Evolutionary conservation across 2,329 filamentous ascomycete genomes (phyloP).

Genomic region (Stachybotrys elegans): DNA sequence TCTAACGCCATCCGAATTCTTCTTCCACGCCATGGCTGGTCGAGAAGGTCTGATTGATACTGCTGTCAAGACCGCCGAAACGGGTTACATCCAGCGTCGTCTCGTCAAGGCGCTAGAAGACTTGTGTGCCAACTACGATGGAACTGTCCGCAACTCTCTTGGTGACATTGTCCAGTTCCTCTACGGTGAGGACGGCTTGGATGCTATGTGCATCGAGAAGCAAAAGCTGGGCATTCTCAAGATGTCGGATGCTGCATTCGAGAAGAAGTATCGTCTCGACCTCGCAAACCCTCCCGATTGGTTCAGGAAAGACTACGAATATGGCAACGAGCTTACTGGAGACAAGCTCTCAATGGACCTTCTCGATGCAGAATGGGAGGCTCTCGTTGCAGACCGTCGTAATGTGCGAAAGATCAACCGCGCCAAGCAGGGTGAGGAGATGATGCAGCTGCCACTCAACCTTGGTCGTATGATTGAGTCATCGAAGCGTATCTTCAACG

Average conservation of each 20-base stretch:
- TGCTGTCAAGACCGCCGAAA: conserved; percentile 98
- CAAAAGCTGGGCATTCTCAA: conserved; percentile 85
- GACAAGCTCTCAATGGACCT: conserved; percentile 83
- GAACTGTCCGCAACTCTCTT: conserved; percentile 92
- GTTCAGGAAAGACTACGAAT: conserved; percentile 58
- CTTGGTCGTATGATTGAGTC: conserved; percentile 86
- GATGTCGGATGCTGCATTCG: conserved; percentile 72
- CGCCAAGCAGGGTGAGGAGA: conserved; percentile 70
- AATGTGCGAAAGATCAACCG: conserved; percentile 66
- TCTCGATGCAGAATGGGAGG: conserved; percentile 84
- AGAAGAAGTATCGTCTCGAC: conserved; percentile 78
- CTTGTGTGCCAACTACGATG: conserved; percentile 95
- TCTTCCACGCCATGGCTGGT: conserved; percentile 99
- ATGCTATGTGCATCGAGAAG: conserved; percentile 89
- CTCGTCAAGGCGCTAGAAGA: conserved; percentile 97
- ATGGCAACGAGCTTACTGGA: conserved; percentile 79
- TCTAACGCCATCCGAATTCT: conserved; percentile 92
- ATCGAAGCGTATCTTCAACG: conserved; percentile 84
- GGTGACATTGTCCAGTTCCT: conserved; percentile 96
- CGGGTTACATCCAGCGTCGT: conserved; percentile 97
- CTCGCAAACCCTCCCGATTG: conserved; percentile 55
- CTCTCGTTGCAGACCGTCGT: conserved; percentile 67
- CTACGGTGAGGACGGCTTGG: conserved; percentile 94
- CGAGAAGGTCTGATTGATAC: conserved; percentile 99
- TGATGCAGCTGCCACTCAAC: conserved; percentile 90